Base-by-base conservation (phyloP, 176 grass and related monocot genomes). In the Areca catechu region DNA sequence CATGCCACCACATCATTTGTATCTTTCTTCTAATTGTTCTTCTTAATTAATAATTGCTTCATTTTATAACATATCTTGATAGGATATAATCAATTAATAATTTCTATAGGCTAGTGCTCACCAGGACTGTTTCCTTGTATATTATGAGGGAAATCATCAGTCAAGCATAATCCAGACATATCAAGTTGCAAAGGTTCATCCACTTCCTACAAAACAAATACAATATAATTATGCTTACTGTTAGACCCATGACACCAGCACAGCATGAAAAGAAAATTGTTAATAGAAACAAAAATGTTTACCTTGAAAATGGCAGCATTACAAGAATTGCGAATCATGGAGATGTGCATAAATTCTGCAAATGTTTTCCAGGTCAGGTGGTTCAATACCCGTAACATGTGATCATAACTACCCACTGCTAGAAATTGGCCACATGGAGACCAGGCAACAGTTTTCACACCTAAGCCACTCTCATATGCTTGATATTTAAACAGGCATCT, bases 331-430 rank as follows among this genome's bases (percentile, higher is more conserved):
- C 87, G 81, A 78, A 98, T 74, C 47, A 73, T 85, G 3, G 76
- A 55, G 27, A 76, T 19, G 77, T 98, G 93, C 56, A 80, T 64
- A 64, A 98, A 98, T 70, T 98, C 84, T 6, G 81, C 87, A 89
- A 98, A 98, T 22, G 84, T 89, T 89, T 83, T 98, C 93, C 93
- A 98, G 17, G 93, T 98, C 58, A 98, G 67, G 60, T 98, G 93
- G 76, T 92, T 98, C 57, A 98, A 68, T 50, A 66, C 65, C 27
- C 93, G 75, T 6, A 98, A 79, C 48, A 74, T 71, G 75, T 98
- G 93, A 77, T 98, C 87, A 76, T 88, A 98, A 74, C 93, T 92
- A 25, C 93, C 93, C 54, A 98, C 93, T 66, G 84, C 87, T 73
- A 92, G 72, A 63, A 98, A 98, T 24, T 92, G 87, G 15, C 93